phyloP scores from a whole-genome alignment of 2,329 filamentous ascomycete genomes.

The Penicillium sp. region DNA sequence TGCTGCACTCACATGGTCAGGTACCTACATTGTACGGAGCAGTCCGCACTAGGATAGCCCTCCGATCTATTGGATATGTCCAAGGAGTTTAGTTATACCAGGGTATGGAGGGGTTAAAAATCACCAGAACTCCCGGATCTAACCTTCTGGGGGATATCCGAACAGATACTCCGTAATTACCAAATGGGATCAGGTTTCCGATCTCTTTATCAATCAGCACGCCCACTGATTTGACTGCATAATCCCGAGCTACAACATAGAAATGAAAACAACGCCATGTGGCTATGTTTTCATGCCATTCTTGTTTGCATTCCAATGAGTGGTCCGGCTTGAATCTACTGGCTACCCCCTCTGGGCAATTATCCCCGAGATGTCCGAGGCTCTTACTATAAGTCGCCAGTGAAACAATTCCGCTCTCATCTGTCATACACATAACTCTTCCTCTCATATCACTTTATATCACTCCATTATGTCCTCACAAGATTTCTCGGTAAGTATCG shows the following conservation, averaged over 20 bases:
- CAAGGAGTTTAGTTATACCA: not conserved
- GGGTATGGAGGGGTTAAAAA: not conserved
- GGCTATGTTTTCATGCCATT: not conserved
- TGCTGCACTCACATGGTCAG: not conserved
- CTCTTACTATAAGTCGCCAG: not conserved
- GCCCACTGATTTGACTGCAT: slow-evolving; percentile 11
- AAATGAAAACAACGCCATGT: not conserved
- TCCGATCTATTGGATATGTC: not conserved
- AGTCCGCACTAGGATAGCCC: too few species aligned
- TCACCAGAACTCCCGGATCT: not conserved
- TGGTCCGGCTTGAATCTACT: too few species aligned
- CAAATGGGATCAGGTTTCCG: slow-evolving; percentile 2
- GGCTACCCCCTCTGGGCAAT: not conserved
- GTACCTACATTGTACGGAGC: not conserved
- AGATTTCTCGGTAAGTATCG: not conserved
- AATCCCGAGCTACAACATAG: not conserved
- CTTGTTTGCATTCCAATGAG: too few species aligned
- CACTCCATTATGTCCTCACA: slow-evolving; percentile 10
- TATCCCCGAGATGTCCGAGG: slow-evolving; percentile 8
- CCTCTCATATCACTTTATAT: not conserved
- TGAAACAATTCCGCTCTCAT: not conserved
- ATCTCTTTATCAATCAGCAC: slow-evolving; percentile 1
- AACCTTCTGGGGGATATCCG: not conserved
- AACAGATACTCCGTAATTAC: not conserved
- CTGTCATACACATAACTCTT: not conserved